Evolutionary conservation across 371 early-diverging fungal species (phyloP).

Genomic region (Hamiltosporidium tvaerminnensis): DNA sequence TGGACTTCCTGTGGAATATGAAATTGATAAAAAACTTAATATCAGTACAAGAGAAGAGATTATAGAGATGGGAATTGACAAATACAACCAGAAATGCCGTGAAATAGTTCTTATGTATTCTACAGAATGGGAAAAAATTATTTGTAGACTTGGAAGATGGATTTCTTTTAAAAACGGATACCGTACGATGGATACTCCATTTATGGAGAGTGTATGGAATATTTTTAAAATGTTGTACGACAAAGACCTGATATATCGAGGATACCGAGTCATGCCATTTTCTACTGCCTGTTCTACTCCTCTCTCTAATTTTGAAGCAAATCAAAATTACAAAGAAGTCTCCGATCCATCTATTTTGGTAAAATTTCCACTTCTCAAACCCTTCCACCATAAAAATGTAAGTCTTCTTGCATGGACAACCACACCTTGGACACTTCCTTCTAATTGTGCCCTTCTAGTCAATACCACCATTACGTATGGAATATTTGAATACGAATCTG

Average conservation of each 20-base stretch:
- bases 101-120: conserved; percentile 92
- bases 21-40: conserved; percentile 87
- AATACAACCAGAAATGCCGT: conserved; percentile 94
- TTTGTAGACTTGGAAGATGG: conserved; percentile 95
- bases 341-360: conserved; percentile 83
- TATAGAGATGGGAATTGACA: conserved; percentile 88
- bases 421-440: conserved; percentile 98
- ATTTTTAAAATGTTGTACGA: conserved; percentile 86
- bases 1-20: conserved; percentile 96
- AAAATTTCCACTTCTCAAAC: conserved; percentile 64
- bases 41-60: conserved; percentile 60
- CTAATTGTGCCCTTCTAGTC: conserved; percentile 79
- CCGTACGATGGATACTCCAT: conserved; percentile 77
- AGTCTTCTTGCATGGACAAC: conserved; percentile 93
- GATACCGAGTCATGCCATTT: conserved; percentile 92
- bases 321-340: conserved; percentile 94
- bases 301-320: conserved; percentile 95
- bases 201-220: conserved; percentile 99
- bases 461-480: conserved; percentile 78
- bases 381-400: conserved; percentile 62
- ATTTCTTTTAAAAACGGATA: conserved; percentile 98
- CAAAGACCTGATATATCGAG: conserved; percentile 87
- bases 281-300: conserved; percentile 88
- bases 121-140: conserved; percentile 81
- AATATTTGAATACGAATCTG: conserved; percentile 64